Evolutionary conservation across 2,329 filamentous ascomycete genomes (phyloP).

Genomic region (Calycina marina): DNA sequence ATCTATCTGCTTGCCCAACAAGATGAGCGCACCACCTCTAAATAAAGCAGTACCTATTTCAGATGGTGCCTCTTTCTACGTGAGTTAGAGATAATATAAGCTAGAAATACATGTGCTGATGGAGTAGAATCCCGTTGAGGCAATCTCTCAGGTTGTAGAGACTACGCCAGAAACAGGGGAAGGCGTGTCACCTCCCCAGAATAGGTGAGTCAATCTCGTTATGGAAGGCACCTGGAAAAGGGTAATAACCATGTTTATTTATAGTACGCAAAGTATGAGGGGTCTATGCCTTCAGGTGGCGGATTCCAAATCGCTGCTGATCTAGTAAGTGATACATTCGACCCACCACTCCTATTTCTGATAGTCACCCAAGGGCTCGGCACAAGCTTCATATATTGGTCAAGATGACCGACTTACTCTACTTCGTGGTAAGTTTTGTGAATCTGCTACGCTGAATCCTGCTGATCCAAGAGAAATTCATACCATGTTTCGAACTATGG

Average conservation of each 20-base stretch:
- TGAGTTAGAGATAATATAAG: conserved; percentile 2
- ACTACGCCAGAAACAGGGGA: conserved; percentile 1
- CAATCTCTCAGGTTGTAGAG: not conserved
- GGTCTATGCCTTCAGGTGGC: not conserved
- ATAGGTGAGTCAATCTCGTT: conserved; percentile 1
- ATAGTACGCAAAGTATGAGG: not conserved
- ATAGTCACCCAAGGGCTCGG: conserved; percentile 2
- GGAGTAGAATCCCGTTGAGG: conserved; percentile 1
- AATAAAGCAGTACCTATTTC: conserved; percentile 3
- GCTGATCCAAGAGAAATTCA: conserved; percentile 3
- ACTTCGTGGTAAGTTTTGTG: conserved; percentile 4
- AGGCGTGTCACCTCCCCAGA: conserved; percentile 2
- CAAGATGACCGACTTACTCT: conserved; percentile 2
- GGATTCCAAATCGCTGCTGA: conserved; percentile 3
- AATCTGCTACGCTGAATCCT: conserved; percentile 4
- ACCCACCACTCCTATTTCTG: conserved; percentile 1
- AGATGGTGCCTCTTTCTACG: conserved; percentile 1
- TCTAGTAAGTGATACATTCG: conserved; percentile 2
- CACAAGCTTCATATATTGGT: conserved; percentile 4
- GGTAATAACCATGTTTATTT: conserved; percentile 2
- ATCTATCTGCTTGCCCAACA: not conserved
- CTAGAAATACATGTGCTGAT: conserved; percentile 3
- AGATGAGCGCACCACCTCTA: conserved; percentile 3
- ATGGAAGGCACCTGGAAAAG: not conserved
- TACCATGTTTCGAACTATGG: conserved; percentile 3